Conservation (phyloP, 2,329 filamentous ascomycete species). For the Dothistroma septosporum region DNA sequence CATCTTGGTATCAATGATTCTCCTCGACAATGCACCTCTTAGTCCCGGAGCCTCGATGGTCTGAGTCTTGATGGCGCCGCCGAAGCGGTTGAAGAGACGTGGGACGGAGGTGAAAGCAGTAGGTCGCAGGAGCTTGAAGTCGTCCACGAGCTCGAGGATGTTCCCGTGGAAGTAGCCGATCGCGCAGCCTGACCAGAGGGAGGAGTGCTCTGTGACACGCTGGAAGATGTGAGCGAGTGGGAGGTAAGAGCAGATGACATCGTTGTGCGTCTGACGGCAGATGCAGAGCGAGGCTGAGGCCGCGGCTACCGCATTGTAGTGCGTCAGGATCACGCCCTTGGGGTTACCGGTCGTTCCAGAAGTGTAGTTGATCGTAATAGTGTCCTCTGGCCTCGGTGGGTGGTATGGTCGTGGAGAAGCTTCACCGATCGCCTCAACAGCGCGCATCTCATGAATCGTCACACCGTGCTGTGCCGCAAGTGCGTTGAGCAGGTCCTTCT, state of each 20-base stretch:
- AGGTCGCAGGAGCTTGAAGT: conserved; percentile 81
- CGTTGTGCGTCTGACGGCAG: conserved; percentile 50
- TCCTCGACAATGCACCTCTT: conserved; percentile 74
- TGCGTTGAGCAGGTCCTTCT: conserved; percentile 69
- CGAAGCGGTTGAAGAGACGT: conserved; percentile 86
- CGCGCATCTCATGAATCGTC: conserved; percentile 69
- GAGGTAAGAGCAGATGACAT: conserved; percentile 78
- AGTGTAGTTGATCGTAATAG: conserved; percentile 87
- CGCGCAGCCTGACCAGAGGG: conserved; percentile 65
- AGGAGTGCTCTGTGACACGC: conserved; percentile 73
- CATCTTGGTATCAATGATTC: conserved; percentile 74
- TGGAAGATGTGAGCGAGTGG: conserved; percentile 93
- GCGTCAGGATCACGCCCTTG: conserved; percentile 79
- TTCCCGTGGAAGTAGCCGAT: conserved; percentile 96
- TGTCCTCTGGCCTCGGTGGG: conserved; percentile 68
- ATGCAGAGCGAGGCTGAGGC: conserved; percentile 59
- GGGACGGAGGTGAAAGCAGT: conserved; percentile 85
- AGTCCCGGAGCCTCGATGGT: conserved; percentile 77
- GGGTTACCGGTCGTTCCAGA: conserved; percentile 79
- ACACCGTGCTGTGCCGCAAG: conserved; percentile 72
- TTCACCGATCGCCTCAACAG: conserved; percentile 78
- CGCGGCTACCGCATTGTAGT: conserved; percentile 73
- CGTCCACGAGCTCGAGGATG: conserved; percentile 78
- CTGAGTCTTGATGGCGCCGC: conserved; percentile 71
- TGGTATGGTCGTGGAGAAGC: conserved; percentile 65